Evolutionary conservation across 228 moss, liverwort and hornwort species (phyloP), one percentile per base, ranked within the genome.

Genomic region (Sphagnum magellanicum): DNA sequence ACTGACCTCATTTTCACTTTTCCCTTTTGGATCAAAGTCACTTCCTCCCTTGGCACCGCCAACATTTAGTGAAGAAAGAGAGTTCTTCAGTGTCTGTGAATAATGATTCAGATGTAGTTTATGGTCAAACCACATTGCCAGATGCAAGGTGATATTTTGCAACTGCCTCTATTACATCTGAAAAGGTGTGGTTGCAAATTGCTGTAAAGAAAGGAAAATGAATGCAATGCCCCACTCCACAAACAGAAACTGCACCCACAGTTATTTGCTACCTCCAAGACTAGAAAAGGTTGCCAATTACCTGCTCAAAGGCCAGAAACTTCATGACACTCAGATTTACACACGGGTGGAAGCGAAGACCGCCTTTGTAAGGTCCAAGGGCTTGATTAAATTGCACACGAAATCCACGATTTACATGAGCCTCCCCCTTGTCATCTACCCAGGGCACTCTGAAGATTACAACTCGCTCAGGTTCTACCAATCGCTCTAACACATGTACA

Each of bases 371-470:
- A 63, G 87, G 87, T 51, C 87, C 87, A 50, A 83, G 74, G 12
- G 83, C 83, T 74, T 87, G 87, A 68, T 81, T 87, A 69, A 83
- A 87, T 66, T 87, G 87, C 50, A 87, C 83, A 49, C 87, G 75
- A 53, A 87, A 87, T 53, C 83, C 87, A 68, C 87, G 78, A 72
- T 83, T 87, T 57, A 87, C 83, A 62, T 83, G 83, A 75, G 79
- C 80, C 74, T 87, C 83, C 64, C 83, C 83, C 64, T 83, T 83
- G 69, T 87, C 87, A 74, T 87, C 83, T 48, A 83, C 71, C 83
- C 87, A 87, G n/a, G 87, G 87, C 58, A 87, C 87, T 74, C 81
- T 83, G 72, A 87, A 87, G 49, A 87, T 87, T 48, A 87, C 81
- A 4, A 87, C 80, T 49, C 87, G 80, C 72, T 87, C 87, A 17